These are phyloP conservation scores for Candida ipomoeae DNA, from an alignment of 805 yeast species.

Conservation along the genomic window DNA sequence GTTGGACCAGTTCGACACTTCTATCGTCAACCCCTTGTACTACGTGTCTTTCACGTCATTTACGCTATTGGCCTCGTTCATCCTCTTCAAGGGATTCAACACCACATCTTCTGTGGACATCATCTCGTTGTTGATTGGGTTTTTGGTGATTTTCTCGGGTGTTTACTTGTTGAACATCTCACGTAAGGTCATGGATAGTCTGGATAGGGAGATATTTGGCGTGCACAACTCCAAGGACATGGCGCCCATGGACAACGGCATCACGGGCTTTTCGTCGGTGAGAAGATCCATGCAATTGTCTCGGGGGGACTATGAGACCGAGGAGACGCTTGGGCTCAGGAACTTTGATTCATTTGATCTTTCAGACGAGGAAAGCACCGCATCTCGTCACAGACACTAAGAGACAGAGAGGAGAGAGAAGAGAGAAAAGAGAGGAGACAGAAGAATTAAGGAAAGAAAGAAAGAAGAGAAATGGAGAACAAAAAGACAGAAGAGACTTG, in stretches of 20 bases:
- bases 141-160: constrained; percentile 81
- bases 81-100: constrained; percentile 81
- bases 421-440: neutral
- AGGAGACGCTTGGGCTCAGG: constrained; percentile 51
- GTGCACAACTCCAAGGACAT: constrained; percentile 50
- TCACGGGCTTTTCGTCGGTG: constrained; percentile 66
- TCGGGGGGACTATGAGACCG: constrained; percentile 39
- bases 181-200: constrained; percentile 56
- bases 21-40: constrained; percentile 86
- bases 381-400: constrained; percentile 15
- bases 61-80: constrained; percentile 80
- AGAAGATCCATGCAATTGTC: constrained; percentile 70
- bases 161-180: constrained; percentile 79
- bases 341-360: constrained; percentile 60
- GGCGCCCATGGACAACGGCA: constrained; percentile 77
- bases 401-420: neutral
- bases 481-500: too few relatives aligned
- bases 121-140: constrained; percentile 78
- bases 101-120: constrained; percentile 76
- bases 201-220: constrained; percentile 51
- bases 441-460: too few relatives aligned
- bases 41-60: constrained; percentile 90
- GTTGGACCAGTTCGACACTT: constrained; percentile 86
- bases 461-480: too few relatives aligned
- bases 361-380: constrained; percentile 35